Percentiles rank a stretch among this genome's conserved stretches.
phyloP scores from a whole-genome alignment of 768 basidiomycete species.

The Gloeopeniophorella convolvens region DNA sequence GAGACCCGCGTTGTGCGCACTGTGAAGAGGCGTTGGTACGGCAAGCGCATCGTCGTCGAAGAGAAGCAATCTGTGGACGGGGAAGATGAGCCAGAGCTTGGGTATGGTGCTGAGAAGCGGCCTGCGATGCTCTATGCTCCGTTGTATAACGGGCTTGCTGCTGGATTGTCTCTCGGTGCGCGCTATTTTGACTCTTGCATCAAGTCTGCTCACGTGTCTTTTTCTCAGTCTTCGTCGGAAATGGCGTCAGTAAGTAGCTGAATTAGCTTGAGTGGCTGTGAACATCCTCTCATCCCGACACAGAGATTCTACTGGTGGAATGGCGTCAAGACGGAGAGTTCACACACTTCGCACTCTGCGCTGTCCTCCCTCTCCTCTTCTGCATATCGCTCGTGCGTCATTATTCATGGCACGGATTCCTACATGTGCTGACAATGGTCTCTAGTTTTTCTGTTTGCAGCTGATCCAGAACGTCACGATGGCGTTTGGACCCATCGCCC shows the following conservation, averaged over 20 bases:
- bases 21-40: slow-evolving; percentile 54
- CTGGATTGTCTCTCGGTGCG: slow-evolving; percentile 29
- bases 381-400: slow-evolving; percentile 38
- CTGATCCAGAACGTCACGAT: slow-evolving; percentile 36
- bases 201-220: slow-evolving; percentile 16
- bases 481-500: slow-evolving; percentile 46
- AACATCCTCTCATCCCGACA: background rate
- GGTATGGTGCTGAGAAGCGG: slow-evolving; percentile 27
- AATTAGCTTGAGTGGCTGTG: too few relatives aligned
- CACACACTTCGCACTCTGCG: slow-evolving; percentile 38
- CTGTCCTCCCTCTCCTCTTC: slow-evolving; percentile 37
- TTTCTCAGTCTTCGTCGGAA: slow-evolving; percentile 54
- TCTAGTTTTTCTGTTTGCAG: slow-evolving; percentile 35
- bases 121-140: slow-evolving; percentile 32
- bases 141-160: slow-evolving; percentile 32
- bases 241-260: slow-evolving; percentile 42
- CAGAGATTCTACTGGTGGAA: slow-evolving; percentile 45
- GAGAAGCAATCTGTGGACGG: slow-evolving; percentile 12
- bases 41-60: slow-evolving; percentile 35
- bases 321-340: slow-evolving; percentile 42
- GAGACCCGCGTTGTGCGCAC: slow-evolving; percentile 11
- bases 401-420: background rate
- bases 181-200: background rate
- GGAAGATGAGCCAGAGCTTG: slow-evolving; percentile 21
- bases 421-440: background rate